Percentiles rank a stretch among this genome's conserved stretches.
Evolutionary conservation across 2,329 filamentous ascomycete genomes (phyloP).

Genomic region (Beauveria sp.): DNA sequence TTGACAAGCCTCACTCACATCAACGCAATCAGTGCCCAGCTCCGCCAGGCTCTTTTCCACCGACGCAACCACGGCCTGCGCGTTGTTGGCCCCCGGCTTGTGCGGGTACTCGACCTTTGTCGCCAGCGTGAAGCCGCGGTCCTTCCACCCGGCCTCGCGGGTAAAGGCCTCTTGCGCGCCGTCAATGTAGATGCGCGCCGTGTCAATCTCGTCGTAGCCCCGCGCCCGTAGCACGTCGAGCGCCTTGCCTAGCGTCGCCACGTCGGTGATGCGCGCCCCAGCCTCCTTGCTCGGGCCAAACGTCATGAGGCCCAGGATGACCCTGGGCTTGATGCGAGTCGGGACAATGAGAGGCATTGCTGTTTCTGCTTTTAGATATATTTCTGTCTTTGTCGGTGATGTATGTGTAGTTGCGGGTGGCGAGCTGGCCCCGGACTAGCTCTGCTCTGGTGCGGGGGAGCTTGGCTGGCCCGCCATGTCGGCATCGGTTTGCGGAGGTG

Average conservation of each 20-base stretch:
- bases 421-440: not conserved
- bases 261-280: constrained; percentile 64
- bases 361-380: not conserved
- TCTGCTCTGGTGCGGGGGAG: not conserved
- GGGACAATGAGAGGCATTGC: constrained; percentile 41
- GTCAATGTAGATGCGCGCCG: constrained; percentile 65
- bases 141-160: constrained; percentile 66
- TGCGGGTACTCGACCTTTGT: constrained; percentile 67
- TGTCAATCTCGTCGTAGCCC: constrained; percentile 81
- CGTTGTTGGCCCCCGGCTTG: constrained; percentile 51
- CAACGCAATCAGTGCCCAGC: constrained; percentile 64
- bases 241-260: constrained; percentile 59
- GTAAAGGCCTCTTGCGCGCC: constrained; percentile 75
- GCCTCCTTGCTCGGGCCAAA: constrained; percentile 57
- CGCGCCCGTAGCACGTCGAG: constrained; percentile 70
- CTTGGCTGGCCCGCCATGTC: not conserved
- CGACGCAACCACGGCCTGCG: constrained; percentile 54
- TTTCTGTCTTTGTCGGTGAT: not conserved
- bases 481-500: not conserved
- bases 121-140: constrained; percentile 67
- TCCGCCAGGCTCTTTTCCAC: constrained; percentile 64
- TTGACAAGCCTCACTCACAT: constrained; percentile 37
- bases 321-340: constrained; percentile 45
- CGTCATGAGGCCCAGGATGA: constrained; percentile 83
- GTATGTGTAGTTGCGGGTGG: not conserved